A percentile compares a stretch with the other conserved stretches of the same genome.
These are phyloP conservation scores for Lippia alba DNA, from an alignment of 305 asterid species.

Conservation along the genomic window DNA sequence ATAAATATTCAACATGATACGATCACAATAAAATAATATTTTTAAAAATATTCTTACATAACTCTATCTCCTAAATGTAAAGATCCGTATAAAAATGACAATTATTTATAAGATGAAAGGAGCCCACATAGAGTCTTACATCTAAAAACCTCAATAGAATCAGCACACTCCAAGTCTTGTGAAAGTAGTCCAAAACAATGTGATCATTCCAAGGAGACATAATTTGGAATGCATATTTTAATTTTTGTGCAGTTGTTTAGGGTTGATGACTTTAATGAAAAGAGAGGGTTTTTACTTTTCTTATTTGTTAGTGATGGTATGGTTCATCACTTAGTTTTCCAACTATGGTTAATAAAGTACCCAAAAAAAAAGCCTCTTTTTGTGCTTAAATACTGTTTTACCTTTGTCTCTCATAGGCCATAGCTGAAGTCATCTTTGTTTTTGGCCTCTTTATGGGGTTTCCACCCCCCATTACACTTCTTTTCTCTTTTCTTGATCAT, in stretches of 20 bases:
- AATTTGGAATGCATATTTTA: background rate
- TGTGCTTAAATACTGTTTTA: constrained; percentile 8
- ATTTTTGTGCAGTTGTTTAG: constrained; percentile 1
- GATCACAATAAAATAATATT: too few relatives aligned
- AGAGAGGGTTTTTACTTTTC: background rate
- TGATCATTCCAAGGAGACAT: constrained; percentile 29
- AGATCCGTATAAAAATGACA: too few relatives aligned
- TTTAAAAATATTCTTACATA: too few relatives aligned
- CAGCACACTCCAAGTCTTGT: constrained; percentile 2
- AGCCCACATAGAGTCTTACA: constrained; percentile 32
- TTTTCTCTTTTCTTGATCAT: background rate
- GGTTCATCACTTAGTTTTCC: constrained; percentile 14
- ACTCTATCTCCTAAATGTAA: too few relatives aligned
- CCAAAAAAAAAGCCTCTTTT: constrained; percentile 35
- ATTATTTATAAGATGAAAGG: too few relatives aligned
- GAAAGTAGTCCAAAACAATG: constrained; percentile 26
- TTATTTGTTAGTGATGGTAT: constrained; percentile 14
- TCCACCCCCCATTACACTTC: constrained; percentile 18
- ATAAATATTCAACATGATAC: too few relatives aligned
- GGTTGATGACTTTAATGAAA: background rate
- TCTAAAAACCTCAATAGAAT: constrained; percentile 31
- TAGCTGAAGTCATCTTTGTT: constrained; percentile 37
- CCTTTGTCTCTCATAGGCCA: background rate
- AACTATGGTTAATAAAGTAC: constrained; percentile 16
- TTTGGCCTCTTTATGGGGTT: constrained; percentile 23